Evolutionary conservation across 305 asterid species (phyloP).

Genomic region (Rubia tinctorum): DNA sequence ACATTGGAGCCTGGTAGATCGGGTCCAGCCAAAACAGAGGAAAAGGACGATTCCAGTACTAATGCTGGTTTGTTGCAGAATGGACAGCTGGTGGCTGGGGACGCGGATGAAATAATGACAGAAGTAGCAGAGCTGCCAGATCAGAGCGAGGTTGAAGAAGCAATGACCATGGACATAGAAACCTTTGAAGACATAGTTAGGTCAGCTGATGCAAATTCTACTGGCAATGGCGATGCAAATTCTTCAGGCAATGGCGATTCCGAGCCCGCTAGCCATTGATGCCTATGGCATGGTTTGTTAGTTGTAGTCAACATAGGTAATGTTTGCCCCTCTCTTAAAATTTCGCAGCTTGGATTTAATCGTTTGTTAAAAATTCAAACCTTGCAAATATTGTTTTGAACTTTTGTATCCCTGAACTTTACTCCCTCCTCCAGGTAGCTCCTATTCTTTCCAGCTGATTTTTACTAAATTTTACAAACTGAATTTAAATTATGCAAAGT

Average conservation of each 20-base stretch:
- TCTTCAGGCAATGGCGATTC: conserved; percentile 9
- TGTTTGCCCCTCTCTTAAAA: background rate
- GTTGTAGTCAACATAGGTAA: background rate
- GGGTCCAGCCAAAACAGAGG: conserved; percentile 37
- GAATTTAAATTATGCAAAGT: no score
- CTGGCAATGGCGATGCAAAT: conserved; percentile 24
- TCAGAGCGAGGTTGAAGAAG: conserved; percentile 53
- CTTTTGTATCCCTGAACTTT: no score
- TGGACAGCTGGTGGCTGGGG: conserved; percentile 46
- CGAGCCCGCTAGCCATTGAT: conserved; percentile 13
- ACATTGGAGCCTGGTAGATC: conserved; percentile 30
- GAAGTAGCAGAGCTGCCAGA: conserved; percentile 43
- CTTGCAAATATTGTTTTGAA: no score
- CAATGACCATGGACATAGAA: conserved; percentile 61
- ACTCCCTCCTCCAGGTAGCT: no score
- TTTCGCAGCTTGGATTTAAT: no score
- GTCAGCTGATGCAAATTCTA: conserved; percentile 56
- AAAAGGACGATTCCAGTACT: conserved; percentile 24
- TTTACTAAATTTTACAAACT: no score
- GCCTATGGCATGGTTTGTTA: background rate
- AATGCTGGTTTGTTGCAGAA: conserved; percentile 36
- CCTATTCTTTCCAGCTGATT: no score
- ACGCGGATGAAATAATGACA: conserved; percentile 74
- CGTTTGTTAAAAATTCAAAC: no score
- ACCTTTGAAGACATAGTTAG: conserved; percentile 47